phyloP scores from a whole-genome alignment of 2,329 filamentous ascomycete genomes.

The Diaporthe australafricana region DNA sequence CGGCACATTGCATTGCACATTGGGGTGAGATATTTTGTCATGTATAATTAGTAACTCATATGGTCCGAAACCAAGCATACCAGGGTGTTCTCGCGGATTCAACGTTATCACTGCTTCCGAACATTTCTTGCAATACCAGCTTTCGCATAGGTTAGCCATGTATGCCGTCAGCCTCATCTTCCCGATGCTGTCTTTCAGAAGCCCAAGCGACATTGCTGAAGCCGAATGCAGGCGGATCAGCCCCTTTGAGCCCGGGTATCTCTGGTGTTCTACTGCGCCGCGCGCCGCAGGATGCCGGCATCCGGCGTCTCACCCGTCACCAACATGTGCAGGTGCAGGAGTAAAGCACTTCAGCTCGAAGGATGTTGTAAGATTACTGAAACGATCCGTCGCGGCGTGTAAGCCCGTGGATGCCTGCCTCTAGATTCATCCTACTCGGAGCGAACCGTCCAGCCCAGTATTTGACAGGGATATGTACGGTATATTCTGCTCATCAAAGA shows the following conservation, averaged over 20 bases:
- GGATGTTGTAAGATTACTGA: constrained; percentile 27
- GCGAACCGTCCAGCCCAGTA: neutral
- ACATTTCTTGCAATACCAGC: neutral
- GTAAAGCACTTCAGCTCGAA: neutral
- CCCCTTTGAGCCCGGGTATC: neutral
- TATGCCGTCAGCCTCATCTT: neutral
- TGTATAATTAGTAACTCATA: constrained; percentile 24
- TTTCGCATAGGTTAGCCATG: neutral
- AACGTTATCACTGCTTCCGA: neutral
- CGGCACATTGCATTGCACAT: constrained; percentile 22
- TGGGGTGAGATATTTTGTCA: constrained; percentile 4
- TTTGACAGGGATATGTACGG: neutral
- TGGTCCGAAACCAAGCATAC: constrained; percentile 27
- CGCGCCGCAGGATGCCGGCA: constrained; percentile 19
- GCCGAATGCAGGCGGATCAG: neutral
- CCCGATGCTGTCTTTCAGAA: neutral
- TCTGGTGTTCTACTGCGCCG: neutral
- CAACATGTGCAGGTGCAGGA: neutral
- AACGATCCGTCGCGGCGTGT: constrained; percentile 21
- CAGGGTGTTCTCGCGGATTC: constrained; percentile 21
- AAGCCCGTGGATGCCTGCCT: constrained; percentile 4
- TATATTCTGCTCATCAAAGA: neutral
- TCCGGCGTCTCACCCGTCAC: constrained; percentile 1
- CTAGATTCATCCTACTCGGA: neutral
- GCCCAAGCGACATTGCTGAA: neutral